Conservation (phyloP, 352 stramenopile genomes). For the Globisporangium ultimum region DNA sequence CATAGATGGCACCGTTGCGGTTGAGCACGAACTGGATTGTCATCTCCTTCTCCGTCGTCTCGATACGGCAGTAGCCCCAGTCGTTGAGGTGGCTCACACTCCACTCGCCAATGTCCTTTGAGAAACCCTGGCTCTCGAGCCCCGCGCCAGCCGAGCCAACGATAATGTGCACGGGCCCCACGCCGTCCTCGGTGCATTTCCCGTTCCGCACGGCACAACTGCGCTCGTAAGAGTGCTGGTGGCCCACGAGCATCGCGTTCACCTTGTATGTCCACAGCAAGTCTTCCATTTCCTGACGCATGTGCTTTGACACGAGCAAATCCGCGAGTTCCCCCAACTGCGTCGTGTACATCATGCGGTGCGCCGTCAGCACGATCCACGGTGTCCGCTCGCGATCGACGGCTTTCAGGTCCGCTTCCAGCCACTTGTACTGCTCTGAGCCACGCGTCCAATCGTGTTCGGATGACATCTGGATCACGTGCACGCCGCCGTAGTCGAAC, state of each 20-base stretch:
- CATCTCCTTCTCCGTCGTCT: constrained; percentile 62
- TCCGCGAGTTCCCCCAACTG: constrained; percentile 67
- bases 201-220: constrained; percentile 79
- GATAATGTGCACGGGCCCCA: constrained; percentile 84
- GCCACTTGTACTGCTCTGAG: constrained; percentile 87
- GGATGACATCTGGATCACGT: constrained; percentile 90
- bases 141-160: constrained; percentile 81
- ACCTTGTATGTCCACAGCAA: constrained; percentile 87
- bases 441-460: constrained; percentile 88
- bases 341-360: constrained; percentile 91
- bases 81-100: constrained; percentile 79
- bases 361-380: constrained; percentile 91
- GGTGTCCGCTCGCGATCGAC: constrained; percentile 86
- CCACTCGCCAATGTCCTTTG: constrained; percentile 63
- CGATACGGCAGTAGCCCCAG: constrained; percentile 71
- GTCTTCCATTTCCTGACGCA: constrained; percentile 89
- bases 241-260: constrained; percentile 88
- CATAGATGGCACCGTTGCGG: constrained; percentile 75
- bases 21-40: constrained; percentile 78
- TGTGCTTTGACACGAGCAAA: constrained; percentile 62
- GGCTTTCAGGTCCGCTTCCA: constrained; percentile 77
- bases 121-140: constrained; percentile 66
- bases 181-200: constrained; percentile 65
- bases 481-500: constrained; percentile 87
- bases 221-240: constrained; percentile 92